A percentile compares a stretch with the other conserved stretches of the same genome.
phyloP scores from a whole-genome alignment of 1,284 basidiomycete species.

The Rhodotorula sp. region DNA sequence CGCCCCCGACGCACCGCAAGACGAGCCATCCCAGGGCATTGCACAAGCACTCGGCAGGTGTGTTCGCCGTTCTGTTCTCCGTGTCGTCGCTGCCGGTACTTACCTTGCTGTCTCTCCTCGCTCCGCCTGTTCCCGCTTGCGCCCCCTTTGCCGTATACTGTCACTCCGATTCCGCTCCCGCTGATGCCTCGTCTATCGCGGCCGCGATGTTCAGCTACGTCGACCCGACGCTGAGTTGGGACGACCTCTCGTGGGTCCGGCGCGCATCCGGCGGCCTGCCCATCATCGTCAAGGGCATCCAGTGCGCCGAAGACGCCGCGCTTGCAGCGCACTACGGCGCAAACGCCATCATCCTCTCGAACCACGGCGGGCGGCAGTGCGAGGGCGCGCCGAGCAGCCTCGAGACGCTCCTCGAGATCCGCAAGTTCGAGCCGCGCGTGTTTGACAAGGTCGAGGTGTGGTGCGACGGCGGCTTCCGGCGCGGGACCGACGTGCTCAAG shows the following conservation, averaged over 20 bases:
- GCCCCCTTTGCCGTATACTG: not conserved
- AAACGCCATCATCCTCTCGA: constrained; percentile 47
- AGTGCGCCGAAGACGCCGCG: constrained; percentile 67
- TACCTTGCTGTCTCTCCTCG: not conserved
- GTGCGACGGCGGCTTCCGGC: constrained; percentile 80
- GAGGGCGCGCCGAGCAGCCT: constrained; percentile 39
- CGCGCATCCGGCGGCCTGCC: constrained; percentile 51
- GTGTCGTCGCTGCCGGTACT: not conserved
- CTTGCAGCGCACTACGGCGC: constrained; percentile 58
- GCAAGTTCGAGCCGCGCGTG: constrained; percentile 70
- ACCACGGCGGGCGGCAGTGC: constrained; percentile 55
- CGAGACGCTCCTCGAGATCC: constrained; percentile 55
- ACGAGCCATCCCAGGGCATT: constrained; percentile 26
- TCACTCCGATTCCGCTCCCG: not conserved
- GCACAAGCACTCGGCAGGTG: constrained; percentile 35
- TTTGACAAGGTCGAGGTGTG: constrained; percentile 72
- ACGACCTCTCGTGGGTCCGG: constrained; percentile 55
- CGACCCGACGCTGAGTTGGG: constrained; percentile 48
- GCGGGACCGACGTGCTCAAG: constrained; percentile 90
- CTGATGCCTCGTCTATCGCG: constrained; percentile 8
- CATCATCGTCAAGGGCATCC: constrained; percentile 56
- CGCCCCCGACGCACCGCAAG: constrained; percentile 24
- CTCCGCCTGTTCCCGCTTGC: no score
- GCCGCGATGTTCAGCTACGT: constrained; percentile 40
- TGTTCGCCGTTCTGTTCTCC: not conserved